Evolutionary conservation across 1,284 basidiomycete genomes (phyloP).

Genomic region (Ganoderma lucidum): DNA sequence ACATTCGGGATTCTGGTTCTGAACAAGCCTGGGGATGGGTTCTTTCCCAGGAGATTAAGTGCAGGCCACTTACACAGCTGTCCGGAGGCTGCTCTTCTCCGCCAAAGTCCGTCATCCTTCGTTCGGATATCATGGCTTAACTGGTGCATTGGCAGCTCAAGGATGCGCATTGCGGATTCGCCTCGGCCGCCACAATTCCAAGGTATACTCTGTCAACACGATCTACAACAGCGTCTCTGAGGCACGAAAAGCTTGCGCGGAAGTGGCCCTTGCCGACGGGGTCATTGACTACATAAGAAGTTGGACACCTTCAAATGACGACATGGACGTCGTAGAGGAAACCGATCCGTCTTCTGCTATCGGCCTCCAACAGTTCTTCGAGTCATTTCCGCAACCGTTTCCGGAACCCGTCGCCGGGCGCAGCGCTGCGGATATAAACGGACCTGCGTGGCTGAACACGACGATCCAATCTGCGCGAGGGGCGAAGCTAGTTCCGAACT

Average conservation of each 20-base stretch:
- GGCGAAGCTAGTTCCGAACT: conserved; percentile 50
- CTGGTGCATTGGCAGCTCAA: conserved; percentile 45
- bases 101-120: not conserved
- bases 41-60: too few species aligned
- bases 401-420: conserved; percentile 56
- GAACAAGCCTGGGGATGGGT: too few species aligned
- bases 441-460: conserved; percentile 61
- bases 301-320: conserved; percentile 56
- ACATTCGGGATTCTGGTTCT: too few species aligned
- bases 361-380: conserved; percentile 62
- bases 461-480: conserved; percentile 60
- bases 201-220: conserved; percentile 58
- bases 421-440: conserved; percentile 56
- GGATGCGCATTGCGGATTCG: conserved; percentile 65
- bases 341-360: conserved; percentile 28
- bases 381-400: conserved; percentile 64
- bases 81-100: too few species aligned
- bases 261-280: conserved; percentile 55
- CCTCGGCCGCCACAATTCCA: conserved; percentile 53
- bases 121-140: conserved; percentile 8
- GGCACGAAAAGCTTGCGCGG: conserved; percentile 63
- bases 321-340: conserved; percentile 24
- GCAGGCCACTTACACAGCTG: too few species aligned
- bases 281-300: conserved; percentile 62
- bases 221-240: conserved; percentile 46